A percentile compares a stretch with the other conserved stretches of the same genome.
These are phyloP conservation scores for Chytriomyces sp. DNA, from an alignment of 192 early-diverging fungal species.

Conservation along the genomic window DNA sequence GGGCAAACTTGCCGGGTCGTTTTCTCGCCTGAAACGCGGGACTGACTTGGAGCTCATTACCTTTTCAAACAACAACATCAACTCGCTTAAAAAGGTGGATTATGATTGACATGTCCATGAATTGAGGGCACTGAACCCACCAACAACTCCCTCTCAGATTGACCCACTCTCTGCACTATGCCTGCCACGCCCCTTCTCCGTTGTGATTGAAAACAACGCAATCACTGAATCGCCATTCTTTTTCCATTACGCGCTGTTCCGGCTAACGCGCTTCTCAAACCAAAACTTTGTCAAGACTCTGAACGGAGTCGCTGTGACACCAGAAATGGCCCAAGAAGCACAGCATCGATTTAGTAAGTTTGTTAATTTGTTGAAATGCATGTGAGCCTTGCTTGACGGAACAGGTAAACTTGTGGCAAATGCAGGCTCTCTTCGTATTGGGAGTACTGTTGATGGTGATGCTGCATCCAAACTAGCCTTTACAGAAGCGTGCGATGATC, in stretches of 20 bases:
- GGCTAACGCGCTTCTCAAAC: constrained; percentile 36
- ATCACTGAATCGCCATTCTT: constrained; percentile 35
- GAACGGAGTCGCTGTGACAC: constrained; percentile 29
- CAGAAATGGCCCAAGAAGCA: constrained; percentile 29
- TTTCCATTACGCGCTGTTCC: constrained; percentile 41
- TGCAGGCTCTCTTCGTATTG: neutral
- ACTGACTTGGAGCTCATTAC: constrained; percentile 27
- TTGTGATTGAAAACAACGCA: constrained; percentile 39
- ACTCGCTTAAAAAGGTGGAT: constrained; percentile 40
- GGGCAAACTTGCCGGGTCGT: constrained; percentile 9
- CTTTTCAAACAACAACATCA: constrained; percentile 42
- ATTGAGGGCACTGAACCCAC: neutral
- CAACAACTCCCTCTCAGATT: constrained; percentile 21
- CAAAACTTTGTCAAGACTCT: constrained; percentile 32
- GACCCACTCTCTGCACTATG: constrained; percentile 30
- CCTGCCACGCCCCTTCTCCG: constrained; percentile 26
- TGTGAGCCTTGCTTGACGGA: neutral
- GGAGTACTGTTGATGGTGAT: neutral
- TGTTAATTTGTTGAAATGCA: neutral
- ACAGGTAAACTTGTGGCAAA: neutral
- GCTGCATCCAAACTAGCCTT: neutral
- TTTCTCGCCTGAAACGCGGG: constrained; percentile 35
- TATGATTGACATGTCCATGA: neutral
- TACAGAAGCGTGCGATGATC: neutral
- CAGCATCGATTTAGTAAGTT: constrained; percentile 34